A percentile compares a stretch with the other conserved stretches of the same genome.
Conservation (phyloP, 139 green algal species). For the Diplosphaera chodatii region DNA sequence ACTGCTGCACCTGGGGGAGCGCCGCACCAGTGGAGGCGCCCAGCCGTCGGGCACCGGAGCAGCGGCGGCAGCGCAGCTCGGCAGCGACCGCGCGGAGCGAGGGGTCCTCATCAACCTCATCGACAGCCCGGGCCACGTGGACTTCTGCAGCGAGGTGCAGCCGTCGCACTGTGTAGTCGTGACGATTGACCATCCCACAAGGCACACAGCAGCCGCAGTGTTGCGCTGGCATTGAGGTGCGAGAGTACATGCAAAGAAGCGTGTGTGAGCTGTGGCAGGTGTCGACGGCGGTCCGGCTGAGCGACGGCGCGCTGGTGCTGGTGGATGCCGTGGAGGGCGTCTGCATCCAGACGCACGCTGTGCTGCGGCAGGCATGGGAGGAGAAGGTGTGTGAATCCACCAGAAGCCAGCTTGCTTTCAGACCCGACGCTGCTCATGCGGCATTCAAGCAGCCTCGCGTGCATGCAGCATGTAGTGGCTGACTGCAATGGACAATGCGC, state of each 20-base stretch:
- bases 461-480: no score
- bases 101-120: slow-evolving; percentile 92
- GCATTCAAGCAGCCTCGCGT: no score
- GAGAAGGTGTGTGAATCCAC: no score
- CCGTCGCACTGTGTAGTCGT: no score
- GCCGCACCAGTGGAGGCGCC: slow-evolving; percentile 17
- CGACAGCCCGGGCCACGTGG: slow-evolving; percentile 95
- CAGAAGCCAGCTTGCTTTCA: no score
- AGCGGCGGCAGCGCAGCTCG: background rate
- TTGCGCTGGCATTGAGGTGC: no score
- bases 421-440: no score
- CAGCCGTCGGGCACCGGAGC: background rate
- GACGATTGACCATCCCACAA: no score
- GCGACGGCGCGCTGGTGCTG: slow-evolving; percentile 90
- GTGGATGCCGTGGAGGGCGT: slow-evolving; percentile 97
- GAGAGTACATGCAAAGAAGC: background rate
- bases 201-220: no score
- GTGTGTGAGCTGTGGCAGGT: slow-evolving; percentile 29
- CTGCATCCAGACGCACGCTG: slow-evolving; percentile 98
- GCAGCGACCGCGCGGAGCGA: background rate
- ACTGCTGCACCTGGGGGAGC: slow-evolving; percentile 74
- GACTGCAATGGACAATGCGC: no score
- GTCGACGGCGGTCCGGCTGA: slow-evolving; percentile 87
- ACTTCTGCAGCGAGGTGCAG: slow-evolving; percentile 92
- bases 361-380: slow-evolving; percentile 90